Evolutionary conservation across 2,329 filamentous ascomycete genomes (phyloP).

Genomic region (Fusarium metavorans): DNA sequence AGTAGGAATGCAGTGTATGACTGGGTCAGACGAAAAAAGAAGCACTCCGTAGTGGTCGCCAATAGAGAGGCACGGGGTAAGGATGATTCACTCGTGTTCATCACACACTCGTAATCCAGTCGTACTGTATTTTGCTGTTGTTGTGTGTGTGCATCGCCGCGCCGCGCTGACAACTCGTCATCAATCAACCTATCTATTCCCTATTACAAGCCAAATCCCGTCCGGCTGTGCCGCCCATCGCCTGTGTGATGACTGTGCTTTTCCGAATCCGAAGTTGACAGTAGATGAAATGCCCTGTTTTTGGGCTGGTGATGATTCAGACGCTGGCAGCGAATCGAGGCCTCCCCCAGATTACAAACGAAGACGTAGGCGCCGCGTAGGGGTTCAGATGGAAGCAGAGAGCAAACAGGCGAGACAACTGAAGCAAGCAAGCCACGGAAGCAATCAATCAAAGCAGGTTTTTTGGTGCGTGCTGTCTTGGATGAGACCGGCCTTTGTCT

Average conservation of each 20-base stretch:
- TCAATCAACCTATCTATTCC: conserved; percentile 12
- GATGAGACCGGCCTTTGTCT: conserved; percentile 31
- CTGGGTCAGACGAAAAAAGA: conserved; percentile 11
- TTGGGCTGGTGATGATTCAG: conserved; percentile 25
- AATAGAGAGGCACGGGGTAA: conserved; percentile 18
- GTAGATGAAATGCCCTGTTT: neutral
- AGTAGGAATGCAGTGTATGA: neutral
- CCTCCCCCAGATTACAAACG: conserved; percentile 27
- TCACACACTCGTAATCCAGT: neutral
- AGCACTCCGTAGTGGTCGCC: conserved; percentile 24
- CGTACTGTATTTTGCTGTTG: neutral
- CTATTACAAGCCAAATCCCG: conserved; percentile 5
- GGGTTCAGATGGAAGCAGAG: neutral
- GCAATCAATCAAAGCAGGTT: conserved; percentile 16
- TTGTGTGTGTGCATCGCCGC: conserved; percentile 9
- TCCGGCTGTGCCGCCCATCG: conserved; percentile 23
- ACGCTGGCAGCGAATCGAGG: conserved; percentile 22
- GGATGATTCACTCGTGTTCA: conserved; percentile 29
- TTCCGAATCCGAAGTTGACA: conserved; percentile 8
- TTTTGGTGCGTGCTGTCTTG: conserved; percentile 18
- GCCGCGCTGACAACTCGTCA: conserved; percentile 31
- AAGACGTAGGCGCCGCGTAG: neutral
- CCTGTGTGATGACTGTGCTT: conserved; percentile 34
- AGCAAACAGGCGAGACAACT: neutral
- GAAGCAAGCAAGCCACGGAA: neutral